phyloP scores from a whole-genome alignment of 345 rosid genomes.

The Microthlaspi erraticum region DNA sequence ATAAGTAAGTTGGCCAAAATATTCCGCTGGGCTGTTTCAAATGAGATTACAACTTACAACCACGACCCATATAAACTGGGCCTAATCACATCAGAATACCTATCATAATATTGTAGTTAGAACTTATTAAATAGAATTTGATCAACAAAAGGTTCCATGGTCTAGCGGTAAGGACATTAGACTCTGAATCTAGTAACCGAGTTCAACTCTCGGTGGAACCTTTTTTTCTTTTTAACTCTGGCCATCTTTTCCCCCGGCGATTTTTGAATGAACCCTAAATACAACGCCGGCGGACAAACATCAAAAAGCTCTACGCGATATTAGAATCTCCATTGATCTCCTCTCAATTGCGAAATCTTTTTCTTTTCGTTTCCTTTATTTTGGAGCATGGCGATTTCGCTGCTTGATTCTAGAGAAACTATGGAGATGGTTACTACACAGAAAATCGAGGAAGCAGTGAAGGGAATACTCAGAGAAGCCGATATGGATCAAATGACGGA shows the following conservation, averaged over 20 bases:
- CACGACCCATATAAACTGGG: too few species aligned
- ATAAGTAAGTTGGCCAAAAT: too few species aligned
- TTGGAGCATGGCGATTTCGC: neutral
- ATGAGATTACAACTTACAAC: too few species aligned
- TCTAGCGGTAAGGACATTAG: too few species aligned
- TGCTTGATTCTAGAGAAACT: constrained; percentile 2
- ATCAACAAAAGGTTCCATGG: too few species aligned
- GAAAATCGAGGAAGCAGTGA: constrained; percentile 65
- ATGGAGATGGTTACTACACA: constrained; percentile 49
- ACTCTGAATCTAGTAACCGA: too few species aligned
- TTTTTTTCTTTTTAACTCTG: neutral
- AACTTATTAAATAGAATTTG: too few species aligned
- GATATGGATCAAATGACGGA: constrained; percentile 73
- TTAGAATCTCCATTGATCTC: neutral
- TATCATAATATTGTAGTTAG: too few species aligned
- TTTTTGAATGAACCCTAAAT: constrained; percentile 35
- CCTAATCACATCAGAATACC: too few species aligned
- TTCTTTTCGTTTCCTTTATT: neutral
- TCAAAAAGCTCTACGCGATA: neutral
- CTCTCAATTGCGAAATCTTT: neutral
- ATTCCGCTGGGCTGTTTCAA: too few species aligned
- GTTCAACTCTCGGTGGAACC: too few species aligned
- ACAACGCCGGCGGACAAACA: neutral
- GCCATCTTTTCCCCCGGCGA: neutral
- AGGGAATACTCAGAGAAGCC: constrained; percentile 55